A percentile compares a stretch with the other conserved stretches of the same genome.
Conservation (phyloP, 768 basidiomycete species). For the Phylloporus rhodoxanthus region DNA sequence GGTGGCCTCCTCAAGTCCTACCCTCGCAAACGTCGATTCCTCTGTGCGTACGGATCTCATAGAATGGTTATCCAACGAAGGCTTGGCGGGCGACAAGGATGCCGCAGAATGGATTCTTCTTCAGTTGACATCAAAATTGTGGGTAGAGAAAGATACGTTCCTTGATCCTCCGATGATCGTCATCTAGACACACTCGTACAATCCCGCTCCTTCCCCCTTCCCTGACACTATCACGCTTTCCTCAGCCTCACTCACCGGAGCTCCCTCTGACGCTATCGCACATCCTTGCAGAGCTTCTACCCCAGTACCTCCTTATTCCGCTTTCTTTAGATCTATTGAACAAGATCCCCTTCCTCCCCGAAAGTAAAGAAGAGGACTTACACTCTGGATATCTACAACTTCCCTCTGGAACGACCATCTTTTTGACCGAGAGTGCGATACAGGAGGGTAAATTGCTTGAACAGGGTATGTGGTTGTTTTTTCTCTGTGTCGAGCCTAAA, state of each 20-base stretch:
- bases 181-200: conserved; percentile 55
- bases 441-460: conserved; percentile 63
- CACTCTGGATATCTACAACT: conserved; percentile 72
- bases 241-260: conserved; percentile 33
- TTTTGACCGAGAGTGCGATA: conserved; percentile 63
- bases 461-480: conserved; percentile 27
- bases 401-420: conserved; percentile 50
- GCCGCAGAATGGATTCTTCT: conserved; percentile 76
- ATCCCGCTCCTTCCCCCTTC: conserved; percentile 65
- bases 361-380: conserved; percentile 65
- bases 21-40: conserved; percentile 7
- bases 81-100: conserved; percentile 58
- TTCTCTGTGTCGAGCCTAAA: background rate
- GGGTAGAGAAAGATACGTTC: conserved; percentile 23
- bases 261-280: conserved; percentile 44
- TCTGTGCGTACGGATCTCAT: conserved; percentile 50
- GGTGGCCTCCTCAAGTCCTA: background rate
- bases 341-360: conserved; percentile 50
- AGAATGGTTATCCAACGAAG: conserved; percentile 67
- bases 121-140: conserved; percentile 57
- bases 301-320: conserved; percentile 48
- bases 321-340: conserved; percentile 64
- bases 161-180: conserved; percentile 1
- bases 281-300: conserved; percentile 54
- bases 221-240: conserved; percentile 59